Conservation (phyloP, 371 early-diverging fungal genomes). For the Thermomucor indicae-seudaticae region DNA sequence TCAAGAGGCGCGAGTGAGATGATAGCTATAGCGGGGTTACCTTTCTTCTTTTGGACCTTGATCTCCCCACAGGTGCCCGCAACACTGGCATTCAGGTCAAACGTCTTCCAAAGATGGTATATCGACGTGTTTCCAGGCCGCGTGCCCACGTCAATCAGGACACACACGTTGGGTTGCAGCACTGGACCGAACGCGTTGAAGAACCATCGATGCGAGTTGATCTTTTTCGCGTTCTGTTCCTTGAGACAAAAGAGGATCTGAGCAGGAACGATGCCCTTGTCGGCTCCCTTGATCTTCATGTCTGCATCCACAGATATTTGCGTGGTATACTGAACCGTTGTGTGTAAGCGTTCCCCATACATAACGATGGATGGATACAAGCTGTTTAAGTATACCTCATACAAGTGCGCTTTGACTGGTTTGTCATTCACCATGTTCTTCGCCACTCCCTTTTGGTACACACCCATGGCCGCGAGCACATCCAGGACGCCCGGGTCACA, state of each 20-base stretch:
- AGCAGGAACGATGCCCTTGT: constrained; percentile 63
- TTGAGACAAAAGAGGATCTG: constrained; percentile 83
- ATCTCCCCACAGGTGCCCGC: constrained; percentile 83
- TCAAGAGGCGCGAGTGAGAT: background rate
- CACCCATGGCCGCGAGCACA: constrained; percentile 62
- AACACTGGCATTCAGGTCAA: constrained; percentile 56
- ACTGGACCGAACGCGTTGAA: constrained; percentile 72
- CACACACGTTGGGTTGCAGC: constrained; percentile 71
- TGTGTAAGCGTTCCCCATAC: background rate
- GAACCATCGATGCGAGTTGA: constrained; percentile 88
- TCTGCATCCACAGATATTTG: constrained; percentile 55
- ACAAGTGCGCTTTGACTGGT: constrained; percentile 73
- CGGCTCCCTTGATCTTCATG: constrained; percentile 49
- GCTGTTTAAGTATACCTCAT: constrained; percentile 49
- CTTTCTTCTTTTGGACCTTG: constrained; percentile 21
- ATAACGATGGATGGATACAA: background rate
- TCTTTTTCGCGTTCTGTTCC: constrained; percentile 86
- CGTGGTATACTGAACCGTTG: constrained; percentile 54
- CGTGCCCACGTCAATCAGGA: constrained; percentile 76
- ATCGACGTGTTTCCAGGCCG: constrained; percentile 55
- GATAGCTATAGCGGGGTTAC: constrained; percentile 7
- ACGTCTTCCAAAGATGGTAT: constrained; percentile 71
- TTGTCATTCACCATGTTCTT: constrained; percentile 59
- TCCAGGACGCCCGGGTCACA: constrained; percentile 52
- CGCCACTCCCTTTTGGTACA: constrained; percentile 73